Base-by-base conservation (phyloP, 2,329 filamentous ascomycete species). In the Diaporthe vaccinii region DNA sequence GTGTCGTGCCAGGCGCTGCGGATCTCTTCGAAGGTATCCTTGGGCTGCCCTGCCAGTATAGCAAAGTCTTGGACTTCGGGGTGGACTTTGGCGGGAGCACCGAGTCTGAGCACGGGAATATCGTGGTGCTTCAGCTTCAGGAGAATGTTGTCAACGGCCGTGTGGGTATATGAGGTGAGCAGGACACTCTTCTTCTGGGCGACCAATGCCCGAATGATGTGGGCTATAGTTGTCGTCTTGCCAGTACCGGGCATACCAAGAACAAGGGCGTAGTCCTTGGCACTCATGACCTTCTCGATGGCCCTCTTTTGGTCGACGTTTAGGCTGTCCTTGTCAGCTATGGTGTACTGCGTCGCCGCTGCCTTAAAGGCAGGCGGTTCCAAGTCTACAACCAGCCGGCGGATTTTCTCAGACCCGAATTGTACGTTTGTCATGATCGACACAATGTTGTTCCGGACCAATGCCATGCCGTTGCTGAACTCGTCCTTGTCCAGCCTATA, bases 171-270 rank as follows among this genome's bases (percentile, higher is more conserved):
- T 0, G 96, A 98, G 0, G 97, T 97, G 55, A 99, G 87, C 9
- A 99, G 87, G 20, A 99, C 95, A 74, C 94, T 98, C 85, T 98
- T 98, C 15, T 95, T 94, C 82, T 98, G 94, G 0, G 93, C 92
- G 7, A 97, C 93, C 41, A 99, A 88, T 0, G 96, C 95, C 59
- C 95, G 93, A 80, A 99, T 98, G 79, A 99, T 98, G 82, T 98
- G 96, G 7, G 96, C 95, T 80, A 99, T 98, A 0, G 97, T 99
- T 0, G 97, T 99, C 3, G 97, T 99, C 84, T 99, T 99, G 75
- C 97, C 97, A 0, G 97, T 99, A 10, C 97, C 97, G 2, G 97
- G 97, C 97, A 99, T 99, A 39, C 97, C 97, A 28, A 99, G 90
- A 17, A 99, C 96, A n/a, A 99, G 88, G 10, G 97, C 96, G 83